Conservation (phyloP, 257 asterid genomes). For the Solanum medicagineum region DNA sequence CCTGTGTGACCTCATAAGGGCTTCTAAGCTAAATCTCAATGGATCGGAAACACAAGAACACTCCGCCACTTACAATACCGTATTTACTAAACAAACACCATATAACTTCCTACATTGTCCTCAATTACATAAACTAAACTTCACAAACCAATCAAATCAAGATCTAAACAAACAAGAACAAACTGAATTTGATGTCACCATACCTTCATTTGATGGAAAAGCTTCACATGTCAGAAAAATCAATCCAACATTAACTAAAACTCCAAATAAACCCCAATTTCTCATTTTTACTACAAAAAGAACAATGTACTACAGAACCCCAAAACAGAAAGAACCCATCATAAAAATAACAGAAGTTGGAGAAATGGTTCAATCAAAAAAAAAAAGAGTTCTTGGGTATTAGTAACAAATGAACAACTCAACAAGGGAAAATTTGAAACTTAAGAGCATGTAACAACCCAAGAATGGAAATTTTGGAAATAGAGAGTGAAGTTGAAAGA, state of each 20-base stretch:
- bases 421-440: slow-evolving; percentile 19
- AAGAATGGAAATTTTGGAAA: slow-evolving; percentile 19
- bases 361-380: not conserved
- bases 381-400: not conserved
- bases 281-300: slow-evolving; percentile 29
- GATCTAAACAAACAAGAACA: slow-evolving; percentile 19
- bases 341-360: not conserved
- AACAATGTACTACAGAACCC: slow-evolving; percentile 1
- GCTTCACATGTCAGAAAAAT: slow-evolving; percentile 23
- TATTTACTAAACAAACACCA: not conserved
- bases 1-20: too few species aligned
- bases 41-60: not conserved
- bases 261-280: slow-evolving; percentile 18
- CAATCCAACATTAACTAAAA: slow-evolving; percentile 38
- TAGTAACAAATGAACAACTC: not conserved
- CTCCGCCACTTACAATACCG: not conserved
- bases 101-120: slow-evolving; percentile 10
- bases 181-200: not conserved
- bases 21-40: not conserved
- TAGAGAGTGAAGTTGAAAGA: slow-evolving; percentile 14
- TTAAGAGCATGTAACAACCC: slow-evolving; percentile 30
- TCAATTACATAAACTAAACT: not conserved
- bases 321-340: slow-evolving; percentile 1
- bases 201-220: slow-evolving; percentile 63
- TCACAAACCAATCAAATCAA: slow-evolving; percentile 11